Base-by-base conservation (phyloP, 1,139 yeast species). In the Diutina catenulata region DNA sequence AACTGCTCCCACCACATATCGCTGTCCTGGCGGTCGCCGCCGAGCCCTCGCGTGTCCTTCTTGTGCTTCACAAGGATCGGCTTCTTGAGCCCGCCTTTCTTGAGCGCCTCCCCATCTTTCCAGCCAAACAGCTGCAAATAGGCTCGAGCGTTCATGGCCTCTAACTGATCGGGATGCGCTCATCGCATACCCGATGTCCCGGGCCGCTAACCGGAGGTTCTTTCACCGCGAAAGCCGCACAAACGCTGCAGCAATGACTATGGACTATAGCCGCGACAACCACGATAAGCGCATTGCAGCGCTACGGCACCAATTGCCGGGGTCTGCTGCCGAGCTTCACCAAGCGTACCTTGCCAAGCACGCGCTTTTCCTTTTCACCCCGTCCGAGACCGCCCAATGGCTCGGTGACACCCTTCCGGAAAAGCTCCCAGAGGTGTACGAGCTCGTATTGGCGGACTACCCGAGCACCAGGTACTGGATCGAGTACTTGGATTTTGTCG, bases 1-100 rank as follows among this genome's bases (percentile, higher is more conserved):
- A 88, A 64, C 47, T 81, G 70, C 48, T 91, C 97, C 98, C 98
- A 91, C 98, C 98, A 91, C 39, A 84, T 80, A 50, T 87, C 96
- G 16, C 80, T 78, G 41, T 77, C 81, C 38, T 68, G 68, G 10
- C 70, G 59, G 43, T 73, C 80, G 50, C 80, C 80, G 0, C 95
- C 95, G 33, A 91, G 65, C 3, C 98, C 98, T 52, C 86, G 86
- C 42, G 78, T 80, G 52, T 91, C 96, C 48, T 77, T 78, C 59
- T 91, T 87, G 52, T 91, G 96, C 47, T 80, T 80, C 37, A 91
- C 95, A 44, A 91, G 60, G 37, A 91, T 76, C 0, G 98, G 97
- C 50, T 78, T 84, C 49, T 70, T 76, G 40, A 91, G 59, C 0
- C 96, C 94, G 3, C 95, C 96, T 37, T 68, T 56, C 47, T 69